Conservation (phyloP, 371 early-diverging fungal genomes). For the Saksenaea oblongispora region DNA sequence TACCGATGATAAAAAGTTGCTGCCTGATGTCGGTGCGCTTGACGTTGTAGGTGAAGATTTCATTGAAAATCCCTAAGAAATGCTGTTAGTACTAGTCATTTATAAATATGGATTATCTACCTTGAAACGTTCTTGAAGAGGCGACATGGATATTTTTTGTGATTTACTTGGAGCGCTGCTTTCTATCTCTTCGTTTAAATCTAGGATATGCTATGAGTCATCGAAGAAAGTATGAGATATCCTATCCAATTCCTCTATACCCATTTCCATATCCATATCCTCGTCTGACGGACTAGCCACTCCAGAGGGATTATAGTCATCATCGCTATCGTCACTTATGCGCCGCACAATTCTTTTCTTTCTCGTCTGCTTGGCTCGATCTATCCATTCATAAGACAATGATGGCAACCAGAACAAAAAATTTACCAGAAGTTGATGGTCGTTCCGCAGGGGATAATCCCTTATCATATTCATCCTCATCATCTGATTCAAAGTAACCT, state of each 20-base stretch:
- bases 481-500: conserved; percentile 32
- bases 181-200: neutral
- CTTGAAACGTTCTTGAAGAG: conserved; percentile 22
- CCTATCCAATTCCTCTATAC: neutral
- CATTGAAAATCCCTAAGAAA: neutral
- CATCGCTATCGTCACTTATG: conserved; percentile 29
- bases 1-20: neutral
- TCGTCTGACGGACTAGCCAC: conserved; percentile 22
- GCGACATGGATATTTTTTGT: conserved; percentile 7
- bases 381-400: neutral
- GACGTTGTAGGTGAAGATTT: conserved; percentile 7
- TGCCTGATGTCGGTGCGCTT: conserved; percentile 5
- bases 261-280: conserved; percentile 31
- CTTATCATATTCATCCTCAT: conserved; percentile 31
- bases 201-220: neutral
- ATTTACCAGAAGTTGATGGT: neutral
- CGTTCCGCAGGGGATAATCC: neutral
- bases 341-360: conserved; percentile 22
- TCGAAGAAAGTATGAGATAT: neutral
- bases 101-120: neutral
- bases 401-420: neutral
- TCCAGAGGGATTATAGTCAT: conserved; percentile 37
- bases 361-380: conserved; percentile 10
- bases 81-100: neutral
- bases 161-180: neutral